Evolutionary conservation across 1,139 yeast genomes (phyloP), one percentile per base, ranked within the genome.

Genomic region (Trichomonascaceae sp.): DNA sequence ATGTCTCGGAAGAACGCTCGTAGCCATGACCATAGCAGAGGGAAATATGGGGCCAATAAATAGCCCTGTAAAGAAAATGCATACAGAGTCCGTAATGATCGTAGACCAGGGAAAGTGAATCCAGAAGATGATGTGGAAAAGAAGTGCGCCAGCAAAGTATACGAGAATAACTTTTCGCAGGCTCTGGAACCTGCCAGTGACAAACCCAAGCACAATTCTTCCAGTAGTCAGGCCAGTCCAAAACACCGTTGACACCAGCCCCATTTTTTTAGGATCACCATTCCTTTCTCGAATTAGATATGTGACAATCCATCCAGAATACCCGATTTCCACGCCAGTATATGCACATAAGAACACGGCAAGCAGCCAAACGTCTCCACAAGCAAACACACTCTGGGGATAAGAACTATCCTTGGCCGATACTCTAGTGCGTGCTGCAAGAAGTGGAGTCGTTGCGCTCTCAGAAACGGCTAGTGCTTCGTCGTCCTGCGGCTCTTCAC

Each of bases 31-130:
- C 40, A 78, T 73, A 0, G 79, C 71, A 13, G 87, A 75, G 1
- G 92, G 84, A 56, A 76, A 81, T 8, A 80, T 60, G 2, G 93
- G 93, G 1, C 93, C 93, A 17, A 77, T 73, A 42, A 74, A 71
- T 26, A 70, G 60, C 0, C 92, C 93, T 26, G 74, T 59, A 6
- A 66, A 27, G 35, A 75, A 69, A 2, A 75, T 70, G 23, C 23
- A 20, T 17, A 47, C 40, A 17, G 44, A 33, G 13, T 46, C 46
- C n/a, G 40, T 27, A n/a, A 40, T 17, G 27, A 31, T 29, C 15
- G 40, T 31, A 6, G 36, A 17, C 13, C 27, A 34, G n/a, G 26
- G 23, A 2, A 20, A 14, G 5, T 22, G 25, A 6, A 41, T 37
- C 46, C 46, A 43, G 29, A 51, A 52, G 11, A 46, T 30, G 13